phyloP scores from a whole-genome alignment of 1,139 yeast genomes.

The Petasospora rhodanensis region DNA sequence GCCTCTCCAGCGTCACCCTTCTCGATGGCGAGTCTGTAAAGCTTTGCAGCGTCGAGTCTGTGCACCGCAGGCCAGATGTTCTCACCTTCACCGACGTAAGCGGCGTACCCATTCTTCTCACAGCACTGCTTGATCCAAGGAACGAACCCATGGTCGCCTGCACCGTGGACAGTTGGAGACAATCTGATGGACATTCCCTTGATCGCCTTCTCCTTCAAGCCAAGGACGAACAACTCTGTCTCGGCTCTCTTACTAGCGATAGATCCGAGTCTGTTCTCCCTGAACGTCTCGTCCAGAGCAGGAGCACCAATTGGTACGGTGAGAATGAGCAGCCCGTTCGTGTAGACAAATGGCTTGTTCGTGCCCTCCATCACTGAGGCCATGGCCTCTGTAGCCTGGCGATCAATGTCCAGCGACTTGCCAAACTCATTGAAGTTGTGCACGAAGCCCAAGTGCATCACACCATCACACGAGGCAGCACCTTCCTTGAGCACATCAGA shows the following conservation, averaged over 20 bases:
- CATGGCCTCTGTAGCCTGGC: slow-evolving; percentile 25
- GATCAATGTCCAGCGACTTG: slow-evolving; percentile 22
- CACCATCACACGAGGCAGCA: slow-evolving; percentile 29
- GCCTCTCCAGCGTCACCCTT: slow-evolving; percentile 27
- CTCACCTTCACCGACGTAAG: slow-evolving; percentile 27
- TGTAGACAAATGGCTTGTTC: slow-evolving; percentile 22
- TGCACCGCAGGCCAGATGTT: slow-evolving; percentile 32
- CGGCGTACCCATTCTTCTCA: slow-evolving; percentile 18
- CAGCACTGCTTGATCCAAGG: slow-evolving; percentile 12
- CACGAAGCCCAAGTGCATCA: slow-evolving; percentile 32
- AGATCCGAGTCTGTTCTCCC: neutral
- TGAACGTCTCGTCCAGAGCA: slow-evolving; percentile 3
- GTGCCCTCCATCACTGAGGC: slow-evolving; percentile 26
- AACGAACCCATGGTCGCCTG: slow-evolving; percentile 17
- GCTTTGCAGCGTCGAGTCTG: slow-evolving; percentile 28
- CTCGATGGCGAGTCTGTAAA: slow-evolving; percentile 27
- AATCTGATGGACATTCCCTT: slow-evolving; percentile 25
- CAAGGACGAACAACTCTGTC: slow-evolving; percentile 12
- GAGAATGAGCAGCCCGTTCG: slow-evolving; percentile 19
- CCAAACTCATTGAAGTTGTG: slow-evolving; percentile 25
- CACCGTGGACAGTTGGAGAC: slow-evolving; percentile 31
- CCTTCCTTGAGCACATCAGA: slow-evolving; percentile 26
- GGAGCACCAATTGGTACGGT: slow-evolving; percentile 9
- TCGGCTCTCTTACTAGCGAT: slow-evolving; percentile 7
- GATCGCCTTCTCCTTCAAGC: slow-evolving; percentile 25